Evolutionary conservation across 768 basidiomycete species (phyloP), one percentile per base, ranked within the genome.

Genomic region (Boletus sp.): DNA sequence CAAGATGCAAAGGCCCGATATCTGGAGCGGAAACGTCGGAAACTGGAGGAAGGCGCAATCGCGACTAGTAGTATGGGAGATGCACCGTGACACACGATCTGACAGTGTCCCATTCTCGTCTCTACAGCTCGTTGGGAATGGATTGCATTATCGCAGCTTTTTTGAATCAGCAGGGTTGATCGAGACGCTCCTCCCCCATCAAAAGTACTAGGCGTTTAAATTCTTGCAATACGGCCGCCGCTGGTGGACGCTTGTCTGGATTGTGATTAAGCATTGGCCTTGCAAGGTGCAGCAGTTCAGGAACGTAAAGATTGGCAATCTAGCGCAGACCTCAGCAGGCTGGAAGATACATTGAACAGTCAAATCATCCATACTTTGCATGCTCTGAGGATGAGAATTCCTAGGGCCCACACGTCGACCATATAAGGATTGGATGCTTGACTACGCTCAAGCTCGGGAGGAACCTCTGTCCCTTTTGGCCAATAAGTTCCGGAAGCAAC

Each of bases 21-120:
- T 64, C 65, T 88, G 45, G 83, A 85, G 65, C 76, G 94, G 63
- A 97, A 97, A 74, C 82, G 87, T 47, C 82, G 80, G 67, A 88
- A 81, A 63, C 55, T 92, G 65, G 90, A 92, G 62, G 71, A 77
- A 51, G 47, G 27, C 17, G 27, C 40, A 14, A 23, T 19, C 1
- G 40, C 32, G 14, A 49, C 34, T 37, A 47, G 27, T 27, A 27
- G 23, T 42, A 38, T 23, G n/a, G 57, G 38, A 40, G 60, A 64
- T 6, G 30, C n/a, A 42, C 57, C 38, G 15, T 67, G 51, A 63
- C 14, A 8, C 17, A 27, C 25, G 21, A 41, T 39, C 17, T 32
- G 48, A 44, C 25, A 30, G 29, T 1, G 15, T 15, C 10, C 10
- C 8, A 25, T 44, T 51, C 14, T 32, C 32, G 17, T 30, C 8